Evolutionary conservation across 1,284 basidiomycete genomes (phyloP).

Genomic region (Stygiomarasmius scandens): DNA sequence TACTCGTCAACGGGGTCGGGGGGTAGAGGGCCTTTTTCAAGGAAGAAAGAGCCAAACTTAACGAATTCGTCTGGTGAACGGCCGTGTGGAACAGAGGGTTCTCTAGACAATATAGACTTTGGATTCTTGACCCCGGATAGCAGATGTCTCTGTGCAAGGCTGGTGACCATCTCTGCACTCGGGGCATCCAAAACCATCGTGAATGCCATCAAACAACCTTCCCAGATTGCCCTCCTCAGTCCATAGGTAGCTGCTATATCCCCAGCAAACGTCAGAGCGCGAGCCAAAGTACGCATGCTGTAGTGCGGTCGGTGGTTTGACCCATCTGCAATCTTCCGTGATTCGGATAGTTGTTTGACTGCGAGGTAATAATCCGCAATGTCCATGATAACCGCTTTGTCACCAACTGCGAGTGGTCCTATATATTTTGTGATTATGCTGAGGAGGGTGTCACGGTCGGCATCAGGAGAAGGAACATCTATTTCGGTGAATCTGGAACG

Average conservation of each 20-base stretch:
- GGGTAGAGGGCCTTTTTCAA: slow-evolving; percentile 75
- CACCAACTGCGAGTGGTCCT: slow-evolving; percentile 80
- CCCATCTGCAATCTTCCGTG: slow-evolving; percentile 91
- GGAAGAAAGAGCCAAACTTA: slow-evolving; percentile 91
- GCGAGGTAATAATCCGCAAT: slow-evolving; percentile 90
- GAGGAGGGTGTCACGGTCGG: slow-evolving; percentile 89
- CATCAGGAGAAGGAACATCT: slow-evolving; percentile 92
- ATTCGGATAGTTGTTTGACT: slow-evolving; percentile 80
- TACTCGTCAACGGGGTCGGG: slow-evolving; percentile 77
- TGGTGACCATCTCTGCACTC: slow-evolving; percentile 73
- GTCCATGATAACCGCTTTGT: slow-evolving; percentile 88
- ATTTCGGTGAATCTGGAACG: slow-evolving; percentile 95
- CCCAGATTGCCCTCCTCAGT: slow-evolving; percentile 88
- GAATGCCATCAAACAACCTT: slow-evolving; percentile 97
- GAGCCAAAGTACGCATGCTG: slow-evolving; percentile 94
- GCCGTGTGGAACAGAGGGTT: slow-evolving; percentile 60
- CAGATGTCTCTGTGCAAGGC: slow-evolving; percentile 79
- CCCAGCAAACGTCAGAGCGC: slow-evolving; percentile 90
- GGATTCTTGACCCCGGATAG: slow-evolving; percentile 84
- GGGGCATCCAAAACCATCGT: slow-evolving; percentile 88
- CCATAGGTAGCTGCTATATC: slow-evolving; percentile 82
- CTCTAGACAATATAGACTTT: slow-evolving; percentile 71
- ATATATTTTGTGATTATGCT: slow-evolving; percentile 92
- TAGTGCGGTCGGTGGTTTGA: slow-evolving; percentile 95
- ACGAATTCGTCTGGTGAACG: slow-evolving; percentile 58